Conservation (phyloP, 768 basidiomycete species). For the Hebeloma cylindrosporum region DNA sequence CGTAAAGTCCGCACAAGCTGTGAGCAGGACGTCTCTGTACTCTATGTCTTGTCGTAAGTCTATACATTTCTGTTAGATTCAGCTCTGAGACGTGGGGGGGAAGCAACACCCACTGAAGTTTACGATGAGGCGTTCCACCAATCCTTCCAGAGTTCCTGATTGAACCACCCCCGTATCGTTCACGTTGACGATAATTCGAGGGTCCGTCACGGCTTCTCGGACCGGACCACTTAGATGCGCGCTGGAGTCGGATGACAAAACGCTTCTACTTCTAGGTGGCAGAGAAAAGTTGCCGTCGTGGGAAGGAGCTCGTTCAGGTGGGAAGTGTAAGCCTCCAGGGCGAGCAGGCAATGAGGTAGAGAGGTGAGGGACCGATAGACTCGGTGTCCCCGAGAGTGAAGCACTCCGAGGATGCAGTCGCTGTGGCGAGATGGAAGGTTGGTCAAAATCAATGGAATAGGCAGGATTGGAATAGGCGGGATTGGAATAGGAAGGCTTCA, state of each 20-base stretch:
- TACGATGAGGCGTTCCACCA: slow-evolving; percentile 39
- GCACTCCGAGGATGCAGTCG: slow-evolving; percentile 5
- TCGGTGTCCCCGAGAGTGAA: slow-evolving; percentile 3
- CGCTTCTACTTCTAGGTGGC: slow-evolving; percentile 18
- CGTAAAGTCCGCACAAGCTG: slow-evolving; percentile 43
- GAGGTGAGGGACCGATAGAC: slow-evolving; percentile 10
- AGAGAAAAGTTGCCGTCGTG: slow-evolving; percentile 10
- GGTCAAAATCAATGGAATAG: slow-evolving; percentile 1
- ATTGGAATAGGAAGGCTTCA: too few relatives aligned
- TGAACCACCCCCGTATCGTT: slow-evolving; percentile 29
- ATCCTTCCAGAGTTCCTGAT: slow-evolving; percentile 43
- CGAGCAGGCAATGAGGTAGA: slow-evolving; percentile 15
- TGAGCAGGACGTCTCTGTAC: slow-evolving; percentile 41
- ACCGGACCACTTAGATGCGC: slow-evolving; percentile 18
- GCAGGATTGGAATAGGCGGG: slow-evolving; percentile 5
- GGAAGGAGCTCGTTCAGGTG: not conserved
- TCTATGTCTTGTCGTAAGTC: slow-evolving; percentile 34
- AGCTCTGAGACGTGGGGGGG: not conserved
- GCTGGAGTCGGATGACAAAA: slow-evolving; percentile 22
- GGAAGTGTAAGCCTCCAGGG: slow-evolving; percentile 5
- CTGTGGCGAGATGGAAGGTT: not conserved
- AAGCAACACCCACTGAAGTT: slow-evolving; percentile 31
- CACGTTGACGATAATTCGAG: slow-evolving; percentile 27
- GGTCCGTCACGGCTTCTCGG: slow-evolving; percentile 26
- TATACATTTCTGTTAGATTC: slow-evolving; percentile 12